Evolutionary conservation across 495 filamentous ascomycete species (phyloP), one percentile per base, ranked within the genome.

Genomic region (Staphylotrichum longicolle): DNA sequence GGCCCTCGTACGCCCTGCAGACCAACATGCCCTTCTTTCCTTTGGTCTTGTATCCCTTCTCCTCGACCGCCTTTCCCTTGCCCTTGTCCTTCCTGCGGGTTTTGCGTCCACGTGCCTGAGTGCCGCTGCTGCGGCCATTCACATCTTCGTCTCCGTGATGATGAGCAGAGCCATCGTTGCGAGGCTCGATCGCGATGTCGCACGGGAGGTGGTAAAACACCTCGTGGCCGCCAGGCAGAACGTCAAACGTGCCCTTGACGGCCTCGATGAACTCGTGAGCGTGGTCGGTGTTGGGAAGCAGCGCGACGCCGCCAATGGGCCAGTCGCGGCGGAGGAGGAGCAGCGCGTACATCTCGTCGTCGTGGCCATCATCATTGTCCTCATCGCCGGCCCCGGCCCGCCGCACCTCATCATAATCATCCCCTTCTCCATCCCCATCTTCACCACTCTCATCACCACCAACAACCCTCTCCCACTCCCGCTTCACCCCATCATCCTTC

Each of bases 1-100:
- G 11, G 10, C 59, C 59, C 44, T 55, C 59, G 7, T 61, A 61
- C 5, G 41, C 51, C 3, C 59, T 41, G 34, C 51, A 54, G 10
- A 61, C 52, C 42, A 34, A 42, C 5, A 61, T 14, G 0, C 58
- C 58, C 3, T 6, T 39, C 15, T 40, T 9, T 4, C n/a, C 27
- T 14, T 48, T 30, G n/a, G n/a, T 30, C 6, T 30, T 8, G n/a
- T 20, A 5, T 6, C 0, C 3, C 27, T 50, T 50, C 11, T 11
- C 11, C 4, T 37, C 32, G 4, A 7, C 8, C 6, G 3, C 8
- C 9, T 33, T 32, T 49, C 8, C n/a, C 3, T 27, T 27, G 45
- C 45, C 11, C 9, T 34, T 50, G 48, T 3, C 1, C 10, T 12
- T 12, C 30, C 5, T 11, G 14, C 12, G 9, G 5, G 27, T 20